Evolutionary conservation across 305 asterid genomes (phyloP).

Genomic region (Euphrasia arctica): DNA sequence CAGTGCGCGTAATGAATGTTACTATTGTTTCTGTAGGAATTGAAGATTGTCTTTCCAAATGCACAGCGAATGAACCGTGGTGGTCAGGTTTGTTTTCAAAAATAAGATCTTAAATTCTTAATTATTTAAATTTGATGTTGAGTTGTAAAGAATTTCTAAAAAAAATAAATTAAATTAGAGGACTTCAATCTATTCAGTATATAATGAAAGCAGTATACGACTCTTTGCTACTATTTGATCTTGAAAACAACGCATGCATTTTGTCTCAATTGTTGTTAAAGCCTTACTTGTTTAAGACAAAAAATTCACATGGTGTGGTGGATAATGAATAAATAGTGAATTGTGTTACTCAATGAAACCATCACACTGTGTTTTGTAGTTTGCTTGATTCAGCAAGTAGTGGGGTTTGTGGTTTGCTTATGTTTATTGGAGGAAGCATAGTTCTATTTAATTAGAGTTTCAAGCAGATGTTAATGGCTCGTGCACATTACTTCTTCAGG

Average conservation of each 20-base stretch:
- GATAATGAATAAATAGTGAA: neutral
- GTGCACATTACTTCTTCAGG: slow-evolving; percentile 39
- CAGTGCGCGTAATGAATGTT: neutral
- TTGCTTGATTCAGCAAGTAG: too few relatives aligned
- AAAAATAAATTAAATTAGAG: too few relatives aligned
- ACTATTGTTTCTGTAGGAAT: neutral
- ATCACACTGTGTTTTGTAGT: neutral
- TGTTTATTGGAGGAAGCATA: slow-evolving; percentile 1
- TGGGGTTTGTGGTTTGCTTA: neutral
- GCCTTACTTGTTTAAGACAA: too few relatives aligned
- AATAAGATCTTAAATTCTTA: too few relatives aligned
- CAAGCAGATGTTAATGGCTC: neutral
- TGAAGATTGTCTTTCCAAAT: slow-evolving; percentile 64
- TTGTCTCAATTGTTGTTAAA: too few relatives aligned
- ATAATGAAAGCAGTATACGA: too few relatives aligned
- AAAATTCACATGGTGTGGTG: too few relatives aligned
- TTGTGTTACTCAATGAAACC: neutral
- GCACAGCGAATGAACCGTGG: slow-evolving; percentile 83
- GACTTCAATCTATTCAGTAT: too few relatives aligned
- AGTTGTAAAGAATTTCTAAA: too few relatives aligned
- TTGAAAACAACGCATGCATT: too few relatives aligned
- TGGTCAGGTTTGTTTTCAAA: neutral
- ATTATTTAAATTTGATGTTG: too few relatives aligned
- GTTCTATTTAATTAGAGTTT: neutral
- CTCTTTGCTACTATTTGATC: too few relatives aligned